Evolutionary conservation across 2,329 filamentous ascomycete genomes (phyloP).

Genomic region (Scedosporium boydii): DNA sequence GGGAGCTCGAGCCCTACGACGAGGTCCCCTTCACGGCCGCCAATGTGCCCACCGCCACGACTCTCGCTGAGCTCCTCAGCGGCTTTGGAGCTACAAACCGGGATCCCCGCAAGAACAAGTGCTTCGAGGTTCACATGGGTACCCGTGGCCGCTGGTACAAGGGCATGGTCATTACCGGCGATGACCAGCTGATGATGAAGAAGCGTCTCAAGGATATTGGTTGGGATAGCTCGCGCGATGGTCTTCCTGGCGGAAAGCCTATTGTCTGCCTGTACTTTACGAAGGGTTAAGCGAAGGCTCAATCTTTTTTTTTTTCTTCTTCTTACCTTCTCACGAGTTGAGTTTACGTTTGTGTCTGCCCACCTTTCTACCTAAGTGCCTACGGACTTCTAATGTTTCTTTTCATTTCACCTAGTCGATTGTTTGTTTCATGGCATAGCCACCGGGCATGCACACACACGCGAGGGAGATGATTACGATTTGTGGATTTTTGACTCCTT

Average conservation of each 20-base stretch:
- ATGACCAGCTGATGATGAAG: constrained; percentile 35
- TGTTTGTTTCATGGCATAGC: too few relatives aligned
- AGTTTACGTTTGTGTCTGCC: neutral
- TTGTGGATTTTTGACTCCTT: too few relatives aligned
- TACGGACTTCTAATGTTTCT: too few relatives aligned
- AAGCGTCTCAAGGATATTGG: constrained; percentile 46
- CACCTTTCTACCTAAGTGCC: too few relatives aligned
- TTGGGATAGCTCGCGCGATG: constrained; percentile 45
- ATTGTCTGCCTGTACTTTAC: constrained; percentile 53
- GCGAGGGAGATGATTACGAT: too few relatives aligned
- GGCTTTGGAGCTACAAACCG: constrained; percentile 48
- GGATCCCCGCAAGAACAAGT: constrained; percentile 40
- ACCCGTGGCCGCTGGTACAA: constrained; percentile 51
- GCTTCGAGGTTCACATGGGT: constrained; percentile 46
- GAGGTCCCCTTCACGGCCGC: constrained; percentile 37
- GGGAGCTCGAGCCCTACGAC: constrained; percentile 35
- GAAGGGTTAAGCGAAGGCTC: constrained; percentile 29
- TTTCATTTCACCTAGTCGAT: too few relatives aligned
- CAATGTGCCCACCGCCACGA: constrained; percentile 43
- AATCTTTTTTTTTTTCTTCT: neutral
- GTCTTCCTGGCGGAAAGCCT: constrained; percentile 36
- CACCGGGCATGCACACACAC: too few relatives aligned
- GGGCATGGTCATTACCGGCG: constrained; percentile 41
- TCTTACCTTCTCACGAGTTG: neutral
- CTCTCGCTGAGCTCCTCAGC: constrained; percentile 45